A percentile compares a stretch with the other conserved stretches of the same genome.
These are phyloP conservation scores for Linum trigynum DNA, from an alignment of 345 rosid species.

Conservation along the genomic window DNA sequence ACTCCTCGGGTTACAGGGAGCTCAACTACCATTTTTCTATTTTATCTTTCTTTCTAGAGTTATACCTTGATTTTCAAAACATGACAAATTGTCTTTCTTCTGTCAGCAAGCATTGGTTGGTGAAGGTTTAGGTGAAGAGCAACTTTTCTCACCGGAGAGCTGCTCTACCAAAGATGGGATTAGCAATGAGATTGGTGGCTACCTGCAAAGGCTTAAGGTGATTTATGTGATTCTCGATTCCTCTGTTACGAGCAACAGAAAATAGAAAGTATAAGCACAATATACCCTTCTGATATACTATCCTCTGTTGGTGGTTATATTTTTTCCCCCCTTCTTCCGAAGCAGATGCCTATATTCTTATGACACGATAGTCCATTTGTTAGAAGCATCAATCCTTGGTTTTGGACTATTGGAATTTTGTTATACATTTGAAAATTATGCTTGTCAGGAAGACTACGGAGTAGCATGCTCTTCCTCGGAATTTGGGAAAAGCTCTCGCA, in stretches of 20 bases:
- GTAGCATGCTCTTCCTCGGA: constrained; percentile 36
- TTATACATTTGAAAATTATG: not conserved
- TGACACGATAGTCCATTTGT: too few species aligned
- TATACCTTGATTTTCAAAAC: not conserved
- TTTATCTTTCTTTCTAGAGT: not conserved
- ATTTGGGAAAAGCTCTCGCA: constrained; percentile 44
- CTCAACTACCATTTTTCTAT: not conserved
- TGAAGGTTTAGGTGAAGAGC: constrained; percentile 77
- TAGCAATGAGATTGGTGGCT: constrained; percentile 32
- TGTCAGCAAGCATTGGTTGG: constrained; percentile 95
- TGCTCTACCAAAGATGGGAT: constrained; percentile 41
- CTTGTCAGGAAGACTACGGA: constrained; percentile 63
- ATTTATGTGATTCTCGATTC: not conserved
- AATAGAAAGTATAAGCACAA: too few species aligned
- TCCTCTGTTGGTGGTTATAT: too few species aligned
- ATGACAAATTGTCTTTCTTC: not conserved
- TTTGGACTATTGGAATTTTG: too few species aligned
- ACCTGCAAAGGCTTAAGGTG: constrained; percentile 68
- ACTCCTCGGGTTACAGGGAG: not conserved
- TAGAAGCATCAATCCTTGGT: too few species aligned
- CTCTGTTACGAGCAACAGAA: not conserved
- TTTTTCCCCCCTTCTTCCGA: too few species aligned
- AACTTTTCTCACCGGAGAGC: constrained; percentile 62
- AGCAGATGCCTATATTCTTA: too few species aligned
- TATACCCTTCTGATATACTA: too few species aligned